Evolutionary conservation across 2,329 filamentous ascomycete species (phyloP).

Genomic region (Ophiocordyceps sinensis): DNA sequence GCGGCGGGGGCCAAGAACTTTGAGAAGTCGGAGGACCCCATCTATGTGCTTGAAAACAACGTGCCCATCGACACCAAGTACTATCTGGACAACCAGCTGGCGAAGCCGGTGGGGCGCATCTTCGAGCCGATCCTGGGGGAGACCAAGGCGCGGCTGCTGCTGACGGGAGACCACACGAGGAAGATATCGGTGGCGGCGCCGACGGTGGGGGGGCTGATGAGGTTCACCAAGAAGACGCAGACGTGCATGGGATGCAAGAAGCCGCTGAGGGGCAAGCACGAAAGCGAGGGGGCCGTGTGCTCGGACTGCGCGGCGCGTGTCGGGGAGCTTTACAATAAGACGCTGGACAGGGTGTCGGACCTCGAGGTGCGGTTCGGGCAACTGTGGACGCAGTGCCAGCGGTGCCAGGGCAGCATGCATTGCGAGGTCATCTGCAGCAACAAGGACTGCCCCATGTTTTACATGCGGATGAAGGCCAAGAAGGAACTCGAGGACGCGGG

Average conservation of each 20-base stretch:
- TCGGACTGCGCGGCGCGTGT: constrained; percentile 70
- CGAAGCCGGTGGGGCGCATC: constrained; percentile 85
- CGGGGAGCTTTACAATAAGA: constrained; percentile 88
- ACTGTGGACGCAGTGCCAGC: constrained; percentile 95
- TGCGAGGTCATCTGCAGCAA: constrained; percentile 96
- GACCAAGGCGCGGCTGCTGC: constrained; percentile 71
- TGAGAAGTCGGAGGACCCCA: constrained; percentile 92
- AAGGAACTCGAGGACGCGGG: constrained; percentile 95
- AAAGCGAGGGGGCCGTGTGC: constrained; percentile 77
- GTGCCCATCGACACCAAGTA: constrained; percentile 96
- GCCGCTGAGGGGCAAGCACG: constrained; percentile 65
- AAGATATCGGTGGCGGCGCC: constrained; percentile 86
- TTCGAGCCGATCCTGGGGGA: constrained; percentile 97
- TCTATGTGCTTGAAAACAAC: constrained; percentile 95
- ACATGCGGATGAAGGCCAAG: constrained; percentile 99
- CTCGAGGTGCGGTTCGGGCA: constrained; percentile 85
- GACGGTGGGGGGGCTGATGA: constrained; percentile 88
- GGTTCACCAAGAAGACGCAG: constrained; percentile 93
- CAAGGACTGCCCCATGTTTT: constrained; percentile 97
- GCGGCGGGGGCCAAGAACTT: constrained; percentile 84
- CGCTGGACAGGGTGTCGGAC: constrained; percentile 75
- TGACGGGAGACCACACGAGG: constrained; percentile 91
- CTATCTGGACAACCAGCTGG: constrained; percentile 95
- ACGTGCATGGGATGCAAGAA: constrained; percentile 99
- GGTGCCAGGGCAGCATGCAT: constrained; percentile 95